These are phyloP conservation scores for Linderniella brevidens DNA, from an alignment of 257 asterid species.

Conservation along the genomic window DNA sequence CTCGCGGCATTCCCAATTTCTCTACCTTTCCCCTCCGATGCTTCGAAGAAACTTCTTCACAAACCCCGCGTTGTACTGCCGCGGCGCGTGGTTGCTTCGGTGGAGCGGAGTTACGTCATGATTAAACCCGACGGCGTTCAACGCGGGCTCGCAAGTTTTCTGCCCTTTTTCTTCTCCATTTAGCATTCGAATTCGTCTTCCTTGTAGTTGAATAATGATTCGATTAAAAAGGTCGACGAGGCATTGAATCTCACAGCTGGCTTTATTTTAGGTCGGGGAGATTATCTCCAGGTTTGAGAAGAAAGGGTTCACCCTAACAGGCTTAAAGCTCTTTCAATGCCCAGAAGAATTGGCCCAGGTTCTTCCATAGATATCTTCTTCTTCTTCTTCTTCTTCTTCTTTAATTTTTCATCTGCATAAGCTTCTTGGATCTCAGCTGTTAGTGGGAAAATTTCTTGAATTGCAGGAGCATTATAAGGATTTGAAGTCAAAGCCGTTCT, in stretches of 20 bases:
- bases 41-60: slow-evolving; percentile 18
- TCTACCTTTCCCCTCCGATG: slow-evolving; percentile 30
- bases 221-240: no score
- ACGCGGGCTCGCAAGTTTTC: slow-evolving; percentile 62
- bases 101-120: slow-evolving; percentile 77
- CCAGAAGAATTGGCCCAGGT: slow-evolving; percentile 49
- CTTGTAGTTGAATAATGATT: no score
- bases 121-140: slow-evolving; percentile 97
- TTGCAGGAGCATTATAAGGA: slow-evolving; percentile 82
- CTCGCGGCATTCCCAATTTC: slow-evolving; percentile 38
- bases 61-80: slow-evolving; percentile 54
- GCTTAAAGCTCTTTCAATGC: slow-evolving; percentile 66
- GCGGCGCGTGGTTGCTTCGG: slow-evolving; percentile 68
- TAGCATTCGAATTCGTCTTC: no score
- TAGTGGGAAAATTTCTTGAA: no score
- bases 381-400: no score
- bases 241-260: no score
- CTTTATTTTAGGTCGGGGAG: slow-evolving; percentile 58
- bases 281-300: slow-evolving; percentile 85
- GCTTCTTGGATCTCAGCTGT: no score
- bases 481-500: slow-evolving; percentile 60
- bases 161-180: no score
- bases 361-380: no score
- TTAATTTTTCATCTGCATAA: no score
- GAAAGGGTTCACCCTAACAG: slow-evolving; percentile 77